Conservation (phyloP, 179 eudicot genomes). For the Camellia oleifera region DNA sequence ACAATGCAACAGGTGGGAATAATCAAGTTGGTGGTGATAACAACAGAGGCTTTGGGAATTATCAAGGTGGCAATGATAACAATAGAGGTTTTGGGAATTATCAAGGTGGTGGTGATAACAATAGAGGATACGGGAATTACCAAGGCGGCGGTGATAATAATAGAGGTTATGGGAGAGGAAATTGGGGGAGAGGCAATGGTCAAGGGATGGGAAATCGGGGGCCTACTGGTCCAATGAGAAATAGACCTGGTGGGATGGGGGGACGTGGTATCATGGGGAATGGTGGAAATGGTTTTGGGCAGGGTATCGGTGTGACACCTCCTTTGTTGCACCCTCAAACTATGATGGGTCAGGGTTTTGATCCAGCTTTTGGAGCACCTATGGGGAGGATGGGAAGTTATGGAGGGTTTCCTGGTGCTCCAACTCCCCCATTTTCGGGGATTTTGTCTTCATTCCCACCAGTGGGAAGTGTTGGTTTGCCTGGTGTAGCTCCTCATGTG, state of each 20-base stretch:
- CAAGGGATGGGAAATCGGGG: slow-evolving; percentile 74
- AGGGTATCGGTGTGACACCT: slow-evolving; percentile 60
- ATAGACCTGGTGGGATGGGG: slow-evolving; percentile 60
- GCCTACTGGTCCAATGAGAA: slow-evolving; percentile 55
- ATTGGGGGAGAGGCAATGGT: slow-evolving; percentile 78
- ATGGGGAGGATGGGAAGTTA: slow-evolving; percentile 77
- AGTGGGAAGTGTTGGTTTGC: slow-evolving; percentile 59
- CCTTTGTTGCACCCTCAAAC: slow-evolving; percentile 79
- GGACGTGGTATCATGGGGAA: slow-evolving; percentile 65
- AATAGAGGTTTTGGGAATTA: too few species aligned
- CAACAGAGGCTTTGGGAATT: too few species aligned
- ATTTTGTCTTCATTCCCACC: slow-evolving; percentile 55
- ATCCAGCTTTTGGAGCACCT: slow-evolving; percentile 75
- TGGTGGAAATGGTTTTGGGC: slow-evolving; percentile 73
- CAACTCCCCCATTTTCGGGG: slow-evolving; percentile 59
- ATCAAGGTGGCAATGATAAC: too few species aligned
- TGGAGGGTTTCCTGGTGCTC: slow-evolving; percentile 74
- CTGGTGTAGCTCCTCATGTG: slow-evolving; percentile 74
- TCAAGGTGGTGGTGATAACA: too few species aligned
- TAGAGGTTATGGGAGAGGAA: slow-evolving; percentile 68
- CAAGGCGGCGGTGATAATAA: slow-evolving; percentile 63
- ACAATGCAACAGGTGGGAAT: slow-evolving; percentile 28
- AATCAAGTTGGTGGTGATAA: too few species aligned
- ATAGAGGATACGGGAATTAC: slow-evolving; percentile 40
- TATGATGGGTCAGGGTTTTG: slow-evolving; percentile 93